These are phyloP conservation scores for Rasamsonia emersonii DNA, from an alignment of 2,329 filamentous ascomycete species.

Conservation along the genomic window DNA sequence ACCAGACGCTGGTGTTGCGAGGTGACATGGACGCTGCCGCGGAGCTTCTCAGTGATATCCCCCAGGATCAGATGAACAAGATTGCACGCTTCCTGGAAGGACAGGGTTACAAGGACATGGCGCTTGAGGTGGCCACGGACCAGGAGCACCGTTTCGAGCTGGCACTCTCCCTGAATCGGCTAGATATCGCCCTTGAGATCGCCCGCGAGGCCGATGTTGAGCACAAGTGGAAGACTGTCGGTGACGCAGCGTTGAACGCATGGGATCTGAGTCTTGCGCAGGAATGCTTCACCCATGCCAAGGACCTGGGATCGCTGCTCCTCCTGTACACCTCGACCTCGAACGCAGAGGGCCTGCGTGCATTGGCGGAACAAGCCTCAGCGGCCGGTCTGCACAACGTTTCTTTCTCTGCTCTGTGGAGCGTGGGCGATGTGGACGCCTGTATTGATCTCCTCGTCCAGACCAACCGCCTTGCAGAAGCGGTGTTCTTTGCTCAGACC, in stretches of 20 bases:
- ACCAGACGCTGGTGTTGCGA: constrained; percentile 89
- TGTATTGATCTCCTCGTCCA: constrained; percentile 72
- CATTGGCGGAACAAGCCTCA: constrained; percentile 66
- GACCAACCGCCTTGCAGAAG: constrained; percentile 74
- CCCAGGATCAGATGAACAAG: constrained; percentile 92
- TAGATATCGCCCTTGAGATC: constrained; percentile 77
- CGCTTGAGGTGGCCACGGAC: constrained; percentile 88
- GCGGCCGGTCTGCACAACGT: constrained; percentile 79
- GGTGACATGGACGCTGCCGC: constrained; percentile 87
- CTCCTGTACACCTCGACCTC: constrained; percentile 81
- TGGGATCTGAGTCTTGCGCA: constrained; percentile 87
- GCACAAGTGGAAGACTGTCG: constrained; percentile 97
- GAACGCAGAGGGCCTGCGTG: constrained; percentile 63
- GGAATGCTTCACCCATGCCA: constrained; percentile 86
- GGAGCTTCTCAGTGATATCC: constrained; percentile 75
- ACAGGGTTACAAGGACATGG: constrained; percentile 92
- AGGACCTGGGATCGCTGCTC: constrained; percentile 80
- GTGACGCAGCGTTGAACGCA: constrained; percentile 74
- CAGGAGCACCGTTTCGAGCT: constrained; percentile 95
- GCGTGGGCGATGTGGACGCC: constrained; percentile 69
- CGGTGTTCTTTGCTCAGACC: constrained; percentile 86
- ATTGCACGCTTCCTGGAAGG: constrained; percentile 96
- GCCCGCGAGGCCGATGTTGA: constrained; percentile 77
- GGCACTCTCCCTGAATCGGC: constrained; percentile 69
- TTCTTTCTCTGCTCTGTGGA: constrained; percentile 84